Base-by-base conservation (phyloP, 257 asterid species). In the Jasminum sambac region DNA sequence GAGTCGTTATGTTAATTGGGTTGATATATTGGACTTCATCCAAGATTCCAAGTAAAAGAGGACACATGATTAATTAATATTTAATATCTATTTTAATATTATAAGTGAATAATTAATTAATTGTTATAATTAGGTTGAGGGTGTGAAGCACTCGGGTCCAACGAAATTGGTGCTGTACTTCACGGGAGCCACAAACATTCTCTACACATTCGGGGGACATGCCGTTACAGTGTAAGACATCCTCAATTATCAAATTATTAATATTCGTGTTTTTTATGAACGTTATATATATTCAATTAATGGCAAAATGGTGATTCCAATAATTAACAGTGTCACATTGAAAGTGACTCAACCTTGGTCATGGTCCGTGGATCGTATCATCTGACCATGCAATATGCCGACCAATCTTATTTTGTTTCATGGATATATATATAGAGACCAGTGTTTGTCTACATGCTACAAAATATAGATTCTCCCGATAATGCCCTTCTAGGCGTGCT, bases 111-210 rank as follows among this genome's bases (percentile, higher is more conserved):
- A 13, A 19, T 61, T 11, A 25, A 61, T 4, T 7, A 60, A 61
- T 26, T 12, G 5, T 23, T 67, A 10, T 14, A 30, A 9, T 64
- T 72, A 84, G 89, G 81, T 81, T 16, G 86, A 84, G 69, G 89
- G 72, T 25, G 89, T 81, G 48, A 79, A 72, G 72, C 89, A 84
- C 60, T 78, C 88, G 7, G 88, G 89, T 5, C 89, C 86, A 52
- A 63, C 83, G 71, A 81, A 68, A 39, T 13, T 84, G 78, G 89
- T 84, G 23, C 21, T 83, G 11, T 83, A 83, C 40, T 83, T 83
- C 84, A 81, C 86, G 44, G 88, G 88, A 46, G 86, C 88, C 65
- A 84, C 88, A 44, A 84, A 84, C 82, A 78, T 84, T 80, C 88
- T 81, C 38, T 84, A 84, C 77, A 84, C 86, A n/a, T 84, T 84